Conservation (phyloP, 192 early-diverging fungal species). For the Rhizophagus sp. region DNA sequence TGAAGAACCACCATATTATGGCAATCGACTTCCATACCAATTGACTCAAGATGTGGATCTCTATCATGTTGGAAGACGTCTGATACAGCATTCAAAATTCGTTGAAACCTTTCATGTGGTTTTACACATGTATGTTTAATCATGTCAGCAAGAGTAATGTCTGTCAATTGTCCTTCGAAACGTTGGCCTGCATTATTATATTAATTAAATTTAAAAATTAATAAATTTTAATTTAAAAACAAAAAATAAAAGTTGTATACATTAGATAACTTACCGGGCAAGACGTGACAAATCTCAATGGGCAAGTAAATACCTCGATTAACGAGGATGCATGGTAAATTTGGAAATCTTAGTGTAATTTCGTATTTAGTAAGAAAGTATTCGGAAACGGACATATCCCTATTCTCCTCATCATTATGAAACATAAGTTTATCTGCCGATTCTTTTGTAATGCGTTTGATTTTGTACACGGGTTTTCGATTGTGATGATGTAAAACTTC, state of each 20-base stretch:
- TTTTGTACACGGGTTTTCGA: background rate
- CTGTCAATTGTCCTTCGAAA: background rate
- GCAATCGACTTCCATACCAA: background rate
- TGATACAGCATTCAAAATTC: background rate
- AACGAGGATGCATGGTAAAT: conserved; percentile 6
- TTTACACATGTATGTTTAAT: conserved; percentile 16
- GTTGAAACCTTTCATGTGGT: conserved; percentile 2
- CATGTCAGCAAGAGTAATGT: background rate
- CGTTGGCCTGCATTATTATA: background rate
- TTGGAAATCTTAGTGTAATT: background rate
- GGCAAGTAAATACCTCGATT: background rate
- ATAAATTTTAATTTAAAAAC: background rate
- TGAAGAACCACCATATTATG: background rate
- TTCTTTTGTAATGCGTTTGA: background rate
- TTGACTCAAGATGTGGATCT: background rate
- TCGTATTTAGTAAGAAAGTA: conserved; percentile 1
- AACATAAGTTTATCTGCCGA: conserved; percentile 2
- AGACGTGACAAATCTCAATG: background rate
- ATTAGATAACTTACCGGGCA: background rate
- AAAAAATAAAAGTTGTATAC: background rate
- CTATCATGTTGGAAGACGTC: background rate
- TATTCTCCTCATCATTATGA: background rate
- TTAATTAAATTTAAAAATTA: background rate
- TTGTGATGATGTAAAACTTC: background rate
- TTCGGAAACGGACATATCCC: background rate